These are phyloP conservation scores for Aspergillus coremiiformis DNA, from an alignment of 495 filamentous ascomycete genomes.

Conservation along the genomic window DNA sequence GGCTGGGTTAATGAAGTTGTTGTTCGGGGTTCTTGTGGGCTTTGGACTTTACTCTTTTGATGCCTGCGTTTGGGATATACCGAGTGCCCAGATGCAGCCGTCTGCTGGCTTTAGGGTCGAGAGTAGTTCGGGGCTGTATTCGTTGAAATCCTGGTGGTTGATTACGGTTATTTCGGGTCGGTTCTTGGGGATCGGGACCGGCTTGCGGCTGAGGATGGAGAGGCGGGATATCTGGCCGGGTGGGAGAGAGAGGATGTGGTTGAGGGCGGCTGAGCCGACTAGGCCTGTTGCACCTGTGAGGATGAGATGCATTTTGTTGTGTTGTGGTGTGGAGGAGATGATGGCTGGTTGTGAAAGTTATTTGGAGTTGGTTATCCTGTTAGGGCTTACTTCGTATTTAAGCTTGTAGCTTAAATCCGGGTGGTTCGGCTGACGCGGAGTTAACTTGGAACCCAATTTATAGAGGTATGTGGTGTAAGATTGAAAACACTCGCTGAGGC, in stretches of 20 bases:
- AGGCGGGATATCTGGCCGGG: conserved; percentile 46
- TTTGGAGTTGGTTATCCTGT: too few species aligned
- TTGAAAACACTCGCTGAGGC: too few species aligned
- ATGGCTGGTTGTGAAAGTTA: too few species aligned
- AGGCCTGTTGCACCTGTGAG: conserved; percentile 70
- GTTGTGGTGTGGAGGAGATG: too few species aligned
- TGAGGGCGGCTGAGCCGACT: conserved; percentile 56
- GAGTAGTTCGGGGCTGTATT: conserved; percentile 48
- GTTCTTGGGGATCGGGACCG: conserved; percentile 57
- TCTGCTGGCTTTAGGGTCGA: conserved; percentile 54
- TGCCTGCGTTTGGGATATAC: conserved; percentile 52
- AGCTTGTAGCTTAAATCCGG: background rate
- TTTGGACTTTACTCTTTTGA: conserved; percentile 53
- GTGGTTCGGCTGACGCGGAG: background rate
- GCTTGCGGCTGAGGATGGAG: conserved; percentile 57
- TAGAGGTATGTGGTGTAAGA: too few species aligned
- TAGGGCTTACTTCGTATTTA: too few species aligned
- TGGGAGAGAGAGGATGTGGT: conserved; percentile 52
- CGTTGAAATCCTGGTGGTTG: conserved; percentile 55
- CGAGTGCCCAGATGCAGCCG: conserved; percentile 66
- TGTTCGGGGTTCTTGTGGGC: too few species aligned
- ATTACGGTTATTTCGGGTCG: conserved; percentile 56
- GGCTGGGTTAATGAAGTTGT: background rate
- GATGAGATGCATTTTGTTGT: conserved; percentile 56
- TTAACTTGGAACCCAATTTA: background rate